phyloP scores from a whole-genome alignment of 495 filamentous ascomycete species.

The Podospora anserina region DNA sequence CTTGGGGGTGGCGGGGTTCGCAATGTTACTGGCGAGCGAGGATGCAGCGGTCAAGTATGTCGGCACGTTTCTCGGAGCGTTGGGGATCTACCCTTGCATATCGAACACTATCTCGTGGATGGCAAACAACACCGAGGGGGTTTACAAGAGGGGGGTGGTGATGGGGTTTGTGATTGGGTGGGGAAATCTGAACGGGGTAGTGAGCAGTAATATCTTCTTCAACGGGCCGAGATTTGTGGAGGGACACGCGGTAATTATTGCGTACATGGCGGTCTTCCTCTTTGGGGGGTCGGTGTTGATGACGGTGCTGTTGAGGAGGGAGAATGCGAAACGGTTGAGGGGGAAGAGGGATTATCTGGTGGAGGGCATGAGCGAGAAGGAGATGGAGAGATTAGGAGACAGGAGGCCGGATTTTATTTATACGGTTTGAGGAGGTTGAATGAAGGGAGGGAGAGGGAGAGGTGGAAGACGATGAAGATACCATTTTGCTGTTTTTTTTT shows the following conservation, averaged over 20 bases:
- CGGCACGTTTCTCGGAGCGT: slow-evolving; percentile 77
- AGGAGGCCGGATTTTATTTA: slow-evolving; percentile 75
- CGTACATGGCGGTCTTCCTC: slow-evolving; percentile 48
- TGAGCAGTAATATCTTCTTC: slow-evolving; percentile 68
- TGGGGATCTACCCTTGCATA: slow-evolving; percentile 90
- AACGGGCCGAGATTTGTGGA: slow-evolving; percentile 43
- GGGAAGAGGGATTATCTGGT: slow-evolving; percentile 71
- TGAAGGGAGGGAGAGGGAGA: not conserved
- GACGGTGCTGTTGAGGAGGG: slow-evolving; percentile 59
- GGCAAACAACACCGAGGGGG: slow-evolving; percentile 86
- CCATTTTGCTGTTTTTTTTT: not conserved
- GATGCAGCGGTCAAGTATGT: slow-evolving; percentile 69
- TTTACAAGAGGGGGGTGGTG: slow-evolving; percentile 86
- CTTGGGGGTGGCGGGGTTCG: slow-evolving; percentile 73
- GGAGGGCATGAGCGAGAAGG: slow-evolving; percentile 54
- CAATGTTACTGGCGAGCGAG: slow-evolving; percentile 65
- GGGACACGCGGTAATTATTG: slow-evolving; percentile 49
- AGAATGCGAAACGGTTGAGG: slow-evolving; percentile 57
- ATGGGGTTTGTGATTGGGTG: slow-evolving; percentile 87
- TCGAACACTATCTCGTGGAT: slow-evolving; percentile 90
- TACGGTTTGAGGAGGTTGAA: slow-evolving; percentile 37
- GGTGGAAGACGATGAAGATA: not conserved
- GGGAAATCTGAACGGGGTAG: slow-evolving; percentile 89
- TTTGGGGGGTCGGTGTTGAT: slow-evolving; percentile 58
- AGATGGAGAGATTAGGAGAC: slow-evolving; percentile 68